These are phyloP conservation scores for Pichia californica DNA, from an alignment of 805 yeast genomes.

Conservation along the genomic window DNA sequence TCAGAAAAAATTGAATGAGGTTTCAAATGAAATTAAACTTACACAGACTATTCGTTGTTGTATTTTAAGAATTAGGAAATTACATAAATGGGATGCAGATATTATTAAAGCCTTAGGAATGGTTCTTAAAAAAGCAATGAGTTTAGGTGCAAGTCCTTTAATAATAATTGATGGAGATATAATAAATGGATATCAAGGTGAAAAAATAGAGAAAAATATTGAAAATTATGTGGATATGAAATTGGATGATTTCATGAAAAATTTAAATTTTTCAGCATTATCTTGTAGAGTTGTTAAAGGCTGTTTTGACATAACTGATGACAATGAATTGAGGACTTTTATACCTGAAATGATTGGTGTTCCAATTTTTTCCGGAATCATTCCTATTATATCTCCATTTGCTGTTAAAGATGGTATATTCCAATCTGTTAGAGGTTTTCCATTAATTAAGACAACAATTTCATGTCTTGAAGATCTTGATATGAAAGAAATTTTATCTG, in stretches of 20 bases:
- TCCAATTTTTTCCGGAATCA: slow-evolving; percentile 36
- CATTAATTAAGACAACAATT: slow-evolving; percentile 35
- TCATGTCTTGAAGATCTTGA: slow-evolving; percentile 24
- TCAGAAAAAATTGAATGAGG: neutral
- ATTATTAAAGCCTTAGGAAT: slow-evolving; percentile 4
- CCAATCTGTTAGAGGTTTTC: slow-evolving; percentile 33
- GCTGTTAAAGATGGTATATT: slow-evolving; percentile 32
- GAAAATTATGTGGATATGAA: slow-evolving; percentile 18
- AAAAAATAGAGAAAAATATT: slow-evolving; percentile 7
- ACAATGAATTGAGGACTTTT: slow-evolving; percentile 18
- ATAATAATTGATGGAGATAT: slow-evolving; percentile 44
- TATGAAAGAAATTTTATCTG: slow-evolving; percentile 34
- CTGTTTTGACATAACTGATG: slow-evolving; percentile 29
- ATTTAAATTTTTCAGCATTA: slow-evolving; percentile 1
- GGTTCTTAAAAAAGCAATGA: slow-evolving; percentile 10
- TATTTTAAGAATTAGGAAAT: slow-evolving; percentile 43
- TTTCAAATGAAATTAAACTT: slow-evolving; percentile 23
- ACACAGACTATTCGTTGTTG: slow-evolving; percentile 46
- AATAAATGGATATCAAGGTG: slow-evolving; percentile 17
- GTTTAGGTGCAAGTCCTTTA: slow-evolving; percentile 64
- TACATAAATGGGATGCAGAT: slow-evolving; percentile 20
- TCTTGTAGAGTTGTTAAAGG: slow-evolving; percentile 29
- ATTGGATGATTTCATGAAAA: neutral
- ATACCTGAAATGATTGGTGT: slow-evolving; percentile 34
- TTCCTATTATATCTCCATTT: slow-evolving; percentile 63